phyloP scores from a whole-genome alignment of 2,329 filamentous ascomycete species.

The Botrytis aclada region DNA sequence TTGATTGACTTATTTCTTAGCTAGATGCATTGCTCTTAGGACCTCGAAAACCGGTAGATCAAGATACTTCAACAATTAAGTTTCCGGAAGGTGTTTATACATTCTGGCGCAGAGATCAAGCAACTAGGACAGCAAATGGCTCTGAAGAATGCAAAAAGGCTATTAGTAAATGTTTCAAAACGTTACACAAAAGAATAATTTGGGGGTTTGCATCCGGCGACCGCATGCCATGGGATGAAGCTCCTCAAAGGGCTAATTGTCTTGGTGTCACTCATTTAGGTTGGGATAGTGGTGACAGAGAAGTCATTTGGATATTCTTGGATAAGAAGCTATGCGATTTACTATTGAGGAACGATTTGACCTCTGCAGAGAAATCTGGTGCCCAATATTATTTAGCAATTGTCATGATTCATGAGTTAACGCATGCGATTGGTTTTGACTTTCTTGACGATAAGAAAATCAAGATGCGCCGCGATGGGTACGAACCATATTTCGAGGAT shows the following conservation, averaged over 20 bases:
- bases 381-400: neutral
- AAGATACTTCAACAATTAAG: neutral
- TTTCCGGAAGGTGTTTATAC: neutral
- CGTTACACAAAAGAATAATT: neutral
- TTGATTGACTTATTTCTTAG: neutral
- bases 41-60: neutral
- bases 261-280: neutral
- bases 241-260: neutral
- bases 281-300: neutral
- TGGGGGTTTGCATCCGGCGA: neutral
- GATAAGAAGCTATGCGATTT: neutral
- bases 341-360: constrained; percentile 10
- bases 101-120: neutral
- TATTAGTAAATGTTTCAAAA: neutral
- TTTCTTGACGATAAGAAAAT: neutral
- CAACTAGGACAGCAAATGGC: neutral
- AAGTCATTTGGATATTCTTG: constrained; percentile 1
- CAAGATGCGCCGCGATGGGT: fast-evolving
- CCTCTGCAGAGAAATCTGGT: constrained; percentile 5
- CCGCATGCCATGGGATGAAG: neutral
- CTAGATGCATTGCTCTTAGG: constrained; percentile 9
- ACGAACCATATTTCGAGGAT: constrained; percentile 14
- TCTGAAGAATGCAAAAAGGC: neutral
- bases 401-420: constrained; percentile 9
- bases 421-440: neutral